phyloP scores from a whole-genome alignment of 495 filamentous ascomycete species.

The Parathielavia appendiculata region DNA sequence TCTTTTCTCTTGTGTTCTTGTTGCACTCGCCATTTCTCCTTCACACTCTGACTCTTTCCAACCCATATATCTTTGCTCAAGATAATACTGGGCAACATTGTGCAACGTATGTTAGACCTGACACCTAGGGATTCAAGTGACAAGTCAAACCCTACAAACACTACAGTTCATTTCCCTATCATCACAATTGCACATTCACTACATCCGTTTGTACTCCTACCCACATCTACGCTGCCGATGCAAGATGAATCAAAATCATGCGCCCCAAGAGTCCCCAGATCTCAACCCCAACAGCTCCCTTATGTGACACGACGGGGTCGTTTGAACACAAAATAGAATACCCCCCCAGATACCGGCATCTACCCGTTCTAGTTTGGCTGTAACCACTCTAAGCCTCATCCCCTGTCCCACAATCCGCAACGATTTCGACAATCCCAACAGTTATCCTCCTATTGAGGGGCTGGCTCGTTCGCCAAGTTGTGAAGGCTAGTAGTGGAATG shows the following conservation, averaged over 20 bases:
- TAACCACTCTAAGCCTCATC: not conserved
- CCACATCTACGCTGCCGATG: not conserved
- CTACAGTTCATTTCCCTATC: not conserved
- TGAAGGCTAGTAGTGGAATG: not conserved
- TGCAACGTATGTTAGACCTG: no score
- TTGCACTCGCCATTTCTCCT: no score
- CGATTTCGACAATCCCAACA: no score
- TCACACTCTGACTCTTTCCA: no score
- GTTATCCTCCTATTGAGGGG: not conserved
- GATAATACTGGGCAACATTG: no score
- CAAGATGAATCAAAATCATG: slow-evolving; percentile 6
- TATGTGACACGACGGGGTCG: not conserved
- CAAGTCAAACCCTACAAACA: no score
- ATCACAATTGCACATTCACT: not conserved
- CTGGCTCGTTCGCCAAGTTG: slow-evolving; percentile 7
- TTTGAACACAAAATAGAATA: not conserved
- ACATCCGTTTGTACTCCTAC: not conserved
- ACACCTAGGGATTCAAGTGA: no score
- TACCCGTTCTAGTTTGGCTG: not conserved
- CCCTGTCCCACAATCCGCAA: not conserved
- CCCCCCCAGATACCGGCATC: not conserved
- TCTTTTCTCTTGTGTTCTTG: no score
- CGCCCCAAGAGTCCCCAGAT: not conserved
- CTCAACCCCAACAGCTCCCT: not conserved
- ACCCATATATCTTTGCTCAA: no score